Evolutionary conservation across 495 filamentous ascomycete genomes (phyloP).

Genomic region (Terfezia boudieri): DNA sequence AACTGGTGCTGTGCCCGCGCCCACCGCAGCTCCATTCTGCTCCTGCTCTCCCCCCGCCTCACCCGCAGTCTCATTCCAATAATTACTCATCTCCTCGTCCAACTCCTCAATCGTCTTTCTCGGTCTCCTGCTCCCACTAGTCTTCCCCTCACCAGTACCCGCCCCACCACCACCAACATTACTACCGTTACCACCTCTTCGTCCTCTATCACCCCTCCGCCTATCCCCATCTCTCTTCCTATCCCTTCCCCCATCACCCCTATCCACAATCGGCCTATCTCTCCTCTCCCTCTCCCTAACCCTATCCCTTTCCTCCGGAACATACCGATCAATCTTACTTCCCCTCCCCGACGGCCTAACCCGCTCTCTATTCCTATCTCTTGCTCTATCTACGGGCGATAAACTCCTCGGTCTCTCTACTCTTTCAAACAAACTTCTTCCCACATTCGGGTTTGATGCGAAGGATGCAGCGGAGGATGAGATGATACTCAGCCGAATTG

Average conservation of each 20-base stretch:
- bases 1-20: neutral
- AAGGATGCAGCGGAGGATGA: conserved; percentile 25
- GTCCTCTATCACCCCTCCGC: conserved; percentile 23
- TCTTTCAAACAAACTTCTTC: conserved; percentile 31
- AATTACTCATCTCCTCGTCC: conserved; percentile 90
- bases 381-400: neutral
- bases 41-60: neutral
- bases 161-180: conserved; percentile 18
- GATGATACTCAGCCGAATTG: conserved; percentile 56
- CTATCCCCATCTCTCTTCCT: conserved; percentile 1
- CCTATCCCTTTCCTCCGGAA: conserved; percentile 29
- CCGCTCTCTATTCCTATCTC: neutral
- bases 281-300: neutral
- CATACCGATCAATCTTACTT: conserved; percentile 50
- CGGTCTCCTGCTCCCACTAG: conserved; percentile 34
- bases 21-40: neutral
- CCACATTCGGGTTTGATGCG: neutral
- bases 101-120: conserved; percentile 84
- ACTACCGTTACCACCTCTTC: conserved; percentile 29
- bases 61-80: conserved; percentile 25
- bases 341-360: neutral
- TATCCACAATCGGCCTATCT: neutral
- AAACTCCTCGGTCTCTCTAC: conserved; percentile 31
- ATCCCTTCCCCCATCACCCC: neutral
- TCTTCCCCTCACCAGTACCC: conserved; percentile 19